Base-by-base conservation (phyloP, 176 grass and related monocot species). In the Carex pumila region DNA sequence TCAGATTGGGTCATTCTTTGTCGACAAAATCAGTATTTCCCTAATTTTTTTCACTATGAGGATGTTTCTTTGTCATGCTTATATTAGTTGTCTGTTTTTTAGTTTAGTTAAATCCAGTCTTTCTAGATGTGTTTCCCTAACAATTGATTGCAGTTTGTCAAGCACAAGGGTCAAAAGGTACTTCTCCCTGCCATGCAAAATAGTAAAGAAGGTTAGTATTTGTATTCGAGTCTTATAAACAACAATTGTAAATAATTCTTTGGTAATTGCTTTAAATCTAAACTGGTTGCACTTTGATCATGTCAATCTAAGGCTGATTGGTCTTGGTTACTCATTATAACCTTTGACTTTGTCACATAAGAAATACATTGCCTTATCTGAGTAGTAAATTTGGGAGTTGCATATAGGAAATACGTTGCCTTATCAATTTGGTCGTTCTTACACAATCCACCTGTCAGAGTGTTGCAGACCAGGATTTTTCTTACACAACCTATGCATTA, bases 201-300 rank as follows among this genome's bases (percentile, higher is more conserved):
- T 85, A 59, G 91, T 41, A 93, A 91, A 89, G 91, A 89, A 91
- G 91, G 91, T 93, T 62, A 22, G 10, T 45, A 85, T 87, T 29
- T 77, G 49, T 21, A 25, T 59, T 25, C 81, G 36, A 18, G 56
- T 60, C 43, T 25, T 79, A 11, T 6, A 36, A n/a, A 49, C 39
- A 6, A 41, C 41, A 29, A 58, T 61, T 74, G 65, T n/a, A 49
- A 17, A 52, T 53, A n/a, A 18, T 78, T 12, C 3, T 45, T 52
- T 78, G 41, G 12, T 57, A 9, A 63, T 10, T 8, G 52, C 13
- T 21, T 1, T 66, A 84, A 12, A 81, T 45, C 81, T 87, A 43
- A 32, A 30, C 31, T 45, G 4, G 15, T 71, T 6, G 15, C n/a
- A 85, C 79, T 65, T 91, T 30, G 69, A 9, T 71, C 25, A 74